phyloP scores from a whole-genome alignment of 768 basidiomycete genomes.

The Serpula lacrymans region DNA sequence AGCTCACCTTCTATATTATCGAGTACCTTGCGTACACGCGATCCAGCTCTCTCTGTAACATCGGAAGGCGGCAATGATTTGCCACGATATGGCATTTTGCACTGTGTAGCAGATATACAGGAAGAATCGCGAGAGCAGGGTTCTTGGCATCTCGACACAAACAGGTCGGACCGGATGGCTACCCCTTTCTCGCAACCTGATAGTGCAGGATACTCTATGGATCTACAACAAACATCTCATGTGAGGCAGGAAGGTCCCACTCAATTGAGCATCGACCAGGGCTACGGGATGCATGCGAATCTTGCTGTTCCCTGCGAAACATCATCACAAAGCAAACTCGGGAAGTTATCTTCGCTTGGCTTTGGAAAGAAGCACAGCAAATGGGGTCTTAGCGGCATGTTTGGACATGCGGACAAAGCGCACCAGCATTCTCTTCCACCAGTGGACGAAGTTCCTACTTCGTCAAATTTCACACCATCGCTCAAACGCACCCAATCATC shows the following conservation, averaged over 20 bases:
- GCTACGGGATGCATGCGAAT: constrained; percentile 31
- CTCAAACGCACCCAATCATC: constrained; percentile 79
- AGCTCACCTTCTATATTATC: constrained; percentile 39
- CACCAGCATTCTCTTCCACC: constrained; percentile 62
- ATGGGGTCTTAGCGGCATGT: constrained; percentile 62
- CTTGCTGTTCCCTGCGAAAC: constrained; percentile 36
- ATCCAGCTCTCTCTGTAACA: constrained; percentile 30
- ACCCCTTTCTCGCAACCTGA: constrained; percentile 47
- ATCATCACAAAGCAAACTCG: constrained; percentile 45
- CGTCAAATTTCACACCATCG: constrained; percentile 53
- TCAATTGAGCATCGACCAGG: constrained; percentile 38
- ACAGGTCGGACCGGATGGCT: constrained; percentile 52
- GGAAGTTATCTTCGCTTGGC: constrained; percentile 55
- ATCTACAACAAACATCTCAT: constrained; percentile 46
- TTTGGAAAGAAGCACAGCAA: constrained; percentile 69
- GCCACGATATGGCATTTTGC: constrained; percentile 29
- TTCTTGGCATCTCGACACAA: constrained; percentile 18
- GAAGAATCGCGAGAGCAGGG: constrained; percentile 26
- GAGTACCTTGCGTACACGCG: constrained; percentile 24
- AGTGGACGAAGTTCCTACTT: constrained; percentile 64
- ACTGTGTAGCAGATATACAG: constrained; percentile 21
- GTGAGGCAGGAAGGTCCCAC: constrained; percentile 50
- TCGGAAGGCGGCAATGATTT: constrained; percentile 32
- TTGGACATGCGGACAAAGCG: constrained; percentile 67
- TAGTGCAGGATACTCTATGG: constrained; percentile 44